phyloP scores from a whole-genome alignment of 805 yeast species.

The Suhomyces emberorum region DNA sequence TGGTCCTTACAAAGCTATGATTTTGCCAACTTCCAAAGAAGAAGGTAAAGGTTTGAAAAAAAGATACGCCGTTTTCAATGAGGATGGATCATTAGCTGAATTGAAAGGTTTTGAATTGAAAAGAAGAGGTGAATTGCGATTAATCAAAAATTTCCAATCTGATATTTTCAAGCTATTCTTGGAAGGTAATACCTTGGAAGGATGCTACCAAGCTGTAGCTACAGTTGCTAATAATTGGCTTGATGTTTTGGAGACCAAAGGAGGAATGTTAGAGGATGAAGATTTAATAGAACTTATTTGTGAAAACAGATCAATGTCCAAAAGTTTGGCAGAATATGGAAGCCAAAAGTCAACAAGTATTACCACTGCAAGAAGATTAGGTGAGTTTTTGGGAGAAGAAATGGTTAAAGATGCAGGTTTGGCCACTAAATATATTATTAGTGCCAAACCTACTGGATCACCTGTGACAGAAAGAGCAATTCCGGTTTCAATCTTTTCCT shows the following conservation, averaged over 20 bases:
- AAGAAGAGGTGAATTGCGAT: constrained; percentile 91
- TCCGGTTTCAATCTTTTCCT: constrained; percentile 92
- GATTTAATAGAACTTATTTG: constrained; percentile 93
- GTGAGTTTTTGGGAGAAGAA: constrained; percentile 92
- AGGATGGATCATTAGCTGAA: constrained; percentile 92
- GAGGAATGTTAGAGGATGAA: constrained; percentile 84
- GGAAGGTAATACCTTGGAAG: constrained; percentile 75
- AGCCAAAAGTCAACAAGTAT: constrained; percentile 91
- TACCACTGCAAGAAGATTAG: constrained; percentile 89
- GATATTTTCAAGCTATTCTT: constrained; percentile 89
- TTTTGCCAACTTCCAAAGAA: constrained; percentile 93
- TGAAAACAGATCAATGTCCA: constrained; percentile 94
- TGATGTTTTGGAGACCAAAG: constrained; percentile 86
- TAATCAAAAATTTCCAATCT: constrained; percentile 91
- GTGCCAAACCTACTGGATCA: constrained; percentile 75
- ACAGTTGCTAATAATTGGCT: constrained; percentile 93
- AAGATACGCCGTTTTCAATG: constrained; percentile 94
- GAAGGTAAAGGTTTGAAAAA: constrained; percentile 96
- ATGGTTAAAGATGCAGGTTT: constrained; percentile 96
- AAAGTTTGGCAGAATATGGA: constrained; percentile 83
- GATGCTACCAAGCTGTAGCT: constrained; percentile 87
- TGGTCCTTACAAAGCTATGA: constrained; percentile 98
- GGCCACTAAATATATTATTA: constrained; percentile 90
- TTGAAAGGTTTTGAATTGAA: constrained; percentile 95
- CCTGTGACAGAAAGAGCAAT: constrained; percentile 96